phyloP scores from a whole-genome alignment of 164 flowering plant genomes.

The Magnolia officinalis region DNA sequence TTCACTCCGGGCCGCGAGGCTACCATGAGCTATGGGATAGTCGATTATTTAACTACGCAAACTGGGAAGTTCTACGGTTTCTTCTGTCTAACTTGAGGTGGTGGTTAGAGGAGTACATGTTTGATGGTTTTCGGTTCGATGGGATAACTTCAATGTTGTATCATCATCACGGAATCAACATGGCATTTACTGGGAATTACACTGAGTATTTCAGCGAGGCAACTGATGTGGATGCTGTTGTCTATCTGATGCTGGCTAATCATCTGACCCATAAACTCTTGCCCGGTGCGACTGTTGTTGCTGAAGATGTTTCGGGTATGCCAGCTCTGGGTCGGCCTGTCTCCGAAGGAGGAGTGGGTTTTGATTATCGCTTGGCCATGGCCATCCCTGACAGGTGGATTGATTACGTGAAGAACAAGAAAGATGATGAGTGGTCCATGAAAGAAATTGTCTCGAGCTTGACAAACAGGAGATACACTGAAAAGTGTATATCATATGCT shows the following conservation, averaged over 20 bases:
- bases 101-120: slow-evolving; percentile 91
- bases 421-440: slow-evolving; percentile 91
- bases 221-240: slow-evolving; percentile 94
- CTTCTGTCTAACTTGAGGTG: slow-evolving; percentile 91
- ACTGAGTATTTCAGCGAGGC: slow-evolving; percentile 84
- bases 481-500: slow-evolving; percentile 92
- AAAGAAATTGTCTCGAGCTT: slow-evolving; percentile 58
- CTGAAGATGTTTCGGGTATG: slow-evolving; percentile 98
- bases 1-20: slow-evolving; percentile 84
- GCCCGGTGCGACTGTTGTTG: slow-evolving; percentile 85
- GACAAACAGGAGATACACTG: slow-evolving; percentile 91
- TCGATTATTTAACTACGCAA: slow-evolving; percentile 84
- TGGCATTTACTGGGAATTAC: slow-evolving; percentile 76
- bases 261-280: slow-evolving; percentile 51
- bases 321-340: slow-evolving; percentile 84
- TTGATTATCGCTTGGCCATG: slow-evolving; percentile 95
- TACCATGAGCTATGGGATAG: slow-evolving; percentile 95
- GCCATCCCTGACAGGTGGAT: slow-evolving; percentile 97
- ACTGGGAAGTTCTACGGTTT: slow-evolving; percentile 98
- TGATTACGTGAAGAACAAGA: slow-evolving; percentile 84
- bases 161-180: slow-evolving; percentile 89
- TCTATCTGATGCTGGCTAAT: slow-evolving; percentile 91
- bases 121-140: slow-evolving; percentile 98
- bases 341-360: slow-evolving; percentile 82
- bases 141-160: slow-evolving; percentile 98